Percentiles rank a stretch among this genome's conserved stretches.
Evolutionary conservation across 331 rosid species (phyloP).

Genomic region (Dryas integrifolia): DNA sequence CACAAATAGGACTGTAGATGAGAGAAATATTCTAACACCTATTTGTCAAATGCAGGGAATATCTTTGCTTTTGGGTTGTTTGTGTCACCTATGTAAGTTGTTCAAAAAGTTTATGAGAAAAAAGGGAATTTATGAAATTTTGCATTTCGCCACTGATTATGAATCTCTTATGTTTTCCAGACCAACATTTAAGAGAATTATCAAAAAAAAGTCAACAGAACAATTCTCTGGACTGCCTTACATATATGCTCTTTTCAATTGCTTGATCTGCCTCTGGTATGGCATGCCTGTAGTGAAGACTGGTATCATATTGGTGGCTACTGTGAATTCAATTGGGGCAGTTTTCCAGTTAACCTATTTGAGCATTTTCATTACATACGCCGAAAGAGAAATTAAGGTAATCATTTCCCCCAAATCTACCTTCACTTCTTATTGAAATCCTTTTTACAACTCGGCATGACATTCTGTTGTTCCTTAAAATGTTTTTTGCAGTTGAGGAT

Average conservation of each 20-base stretch:
- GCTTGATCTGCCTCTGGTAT: constrained; percentile 81
- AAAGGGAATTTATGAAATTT: neutral
- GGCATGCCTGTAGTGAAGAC: constrained; percentile 55
- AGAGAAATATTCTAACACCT: neutral
- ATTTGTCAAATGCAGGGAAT: constrained; percentile 54
- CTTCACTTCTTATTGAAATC: neutral
- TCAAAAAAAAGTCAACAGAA: constrained; percentile 72
- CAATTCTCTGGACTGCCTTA: constrained; percentile 87
- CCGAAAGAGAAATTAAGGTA: constrained; percentile 57
- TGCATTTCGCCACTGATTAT: constrained; percentile 8
- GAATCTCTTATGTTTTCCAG: constrained; percentile 33
- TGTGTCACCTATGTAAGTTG: constrained; percentile 82
- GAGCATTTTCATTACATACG: constrained; percentile 45
- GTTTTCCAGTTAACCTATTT: constrained; percentile 66
- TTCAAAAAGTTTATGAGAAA: neutral
- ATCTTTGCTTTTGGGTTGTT: constrained; percentile 79
- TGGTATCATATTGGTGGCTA: constrained; percentile 51
- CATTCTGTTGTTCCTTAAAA: neutral
- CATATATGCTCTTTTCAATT: constrained; percentile 65
- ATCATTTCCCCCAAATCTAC: neutral
- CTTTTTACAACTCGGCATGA: constrained; percentile 12
- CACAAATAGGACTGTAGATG: neutral
- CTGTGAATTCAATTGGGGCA: constrained; percentile 75
- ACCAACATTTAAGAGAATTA: constrained; percentile 75
- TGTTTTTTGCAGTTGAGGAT: constrained; percentile 51